phyloP scores from a whole-genome alignment of 2,329 filamentous ascomycete genomes.

The Colletotrichum cereale region DNA sequence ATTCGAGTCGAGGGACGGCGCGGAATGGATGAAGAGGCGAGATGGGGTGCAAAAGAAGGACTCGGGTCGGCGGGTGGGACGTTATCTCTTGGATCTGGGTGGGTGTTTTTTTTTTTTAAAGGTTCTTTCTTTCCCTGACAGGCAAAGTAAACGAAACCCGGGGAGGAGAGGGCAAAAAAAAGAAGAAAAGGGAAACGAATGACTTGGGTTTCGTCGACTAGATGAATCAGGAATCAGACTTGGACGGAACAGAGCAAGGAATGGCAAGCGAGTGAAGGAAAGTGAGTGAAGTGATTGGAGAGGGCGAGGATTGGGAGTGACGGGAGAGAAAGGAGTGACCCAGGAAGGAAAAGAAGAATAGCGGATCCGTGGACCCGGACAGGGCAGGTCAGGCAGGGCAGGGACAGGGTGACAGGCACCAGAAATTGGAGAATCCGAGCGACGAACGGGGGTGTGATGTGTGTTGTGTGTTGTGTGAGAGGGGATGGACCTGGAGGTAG shows the following conservation, averaged over 20 bases:
- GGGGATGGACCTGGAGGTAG: background rate
- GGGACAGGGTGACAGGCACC: conserved; percentile 14
- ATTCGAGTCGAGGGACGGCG: conserved; percentile 1
- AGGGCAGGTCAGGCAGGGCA: background rate
- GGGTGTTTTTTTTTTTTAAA: conserved; percentile 6
- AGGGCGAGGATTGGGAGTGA: conserved; percentile 26
- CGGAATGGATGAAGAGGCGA: background rate
- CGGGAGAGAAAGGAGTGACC: conserved; percentile 38
- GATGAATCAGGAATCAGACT: conserved; percentile 10
- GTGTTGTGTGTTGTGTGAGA: background rate
- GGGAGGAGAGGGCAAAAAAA: conserved; percentile 14
- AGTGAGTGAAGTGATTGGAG: conserved; percentile 27
- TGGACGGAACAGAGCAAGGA: background rate
- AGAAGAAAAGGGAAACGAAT: conserved; percentile 10
- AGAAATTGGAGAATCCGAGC: conserved; percentile 33
- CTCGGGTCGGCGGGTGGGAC: conserved; percentile 19
- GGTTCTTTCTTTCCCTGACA: conserved; percentile 14
- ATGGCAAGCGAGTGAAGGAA: conserved; percentile 7
- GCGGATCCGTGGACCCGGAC: background rate
- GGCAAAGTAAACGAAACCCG: conserved; percentile 24
- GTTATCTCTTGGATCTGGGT: background rate
- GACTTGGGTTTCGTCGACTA: conserved; percentile 19
- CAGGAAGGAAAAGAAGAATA: conserved; percentile 34
- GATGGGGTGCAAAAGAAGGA: conserved; percentile 15
- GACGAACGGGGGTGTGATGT: conserved; percentile 13